Evolutionary conservation across 106 monocot genomes (phyloP), one percentile per base, ranked within the genome.

Genomic region (Posidonia australis): DNA sequence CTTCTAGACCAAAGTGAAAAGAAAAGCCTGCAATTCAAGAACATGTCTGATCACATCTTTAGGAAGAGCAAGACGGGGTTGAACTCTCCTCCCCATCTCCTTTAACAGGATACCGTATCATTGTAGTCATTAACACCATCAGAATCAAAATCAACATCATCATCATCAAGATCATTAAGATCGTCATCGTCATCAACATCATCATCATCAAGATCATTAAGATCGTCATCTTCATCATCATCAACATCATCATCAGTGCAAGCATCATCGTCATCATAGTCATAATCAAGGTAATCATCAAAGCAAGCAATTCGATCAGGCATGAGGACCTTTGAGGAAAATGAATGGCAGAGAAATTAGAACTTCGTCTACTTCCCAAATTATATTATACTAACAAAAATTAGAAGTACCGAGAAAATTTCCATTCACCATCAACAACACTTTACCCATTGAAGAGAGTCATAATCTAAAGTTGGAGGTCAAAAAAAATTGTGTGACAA

Each of bases 281-380:
- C 64, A 57, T 57, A 44, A n/a, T 60, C 53, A 19, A 66, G 41
- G 5, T 65, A 23, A 68, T 52, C 66, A 68, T 56, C 75, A 68
- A 74, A 73, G 51, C 53, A 77, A 43, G 43, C 55, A 67, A 70
- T 77, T 67, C 66, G 36, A 76, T 54, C 65, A 74, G 20, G 36
- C 36, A 63, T 63, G 61, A 63, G 54, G 71, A 70, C 72, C 73
- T 77, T 67, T 18, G 32, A 71, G 16, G 63, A 62, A 51, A 72
- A 61, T 23, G 54, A 72, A 64, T 54, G 44, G 71, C 71, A 77
- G 72, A 74, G 70, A 82, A 68, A 53, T 77, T 66, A 74, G 28
- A 58, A 17, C 14, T 63, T 69, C 54, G 20, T 72, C 58, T 68
- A 45, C 65, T 64, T 60, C 29, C 26, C 29, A 44, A 64, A 11